Evolutionary conservation across 2,329 filamentous ascomycete species (phyloP).

Genomic region (Myriosclerotinia duriaeana): DNA sequence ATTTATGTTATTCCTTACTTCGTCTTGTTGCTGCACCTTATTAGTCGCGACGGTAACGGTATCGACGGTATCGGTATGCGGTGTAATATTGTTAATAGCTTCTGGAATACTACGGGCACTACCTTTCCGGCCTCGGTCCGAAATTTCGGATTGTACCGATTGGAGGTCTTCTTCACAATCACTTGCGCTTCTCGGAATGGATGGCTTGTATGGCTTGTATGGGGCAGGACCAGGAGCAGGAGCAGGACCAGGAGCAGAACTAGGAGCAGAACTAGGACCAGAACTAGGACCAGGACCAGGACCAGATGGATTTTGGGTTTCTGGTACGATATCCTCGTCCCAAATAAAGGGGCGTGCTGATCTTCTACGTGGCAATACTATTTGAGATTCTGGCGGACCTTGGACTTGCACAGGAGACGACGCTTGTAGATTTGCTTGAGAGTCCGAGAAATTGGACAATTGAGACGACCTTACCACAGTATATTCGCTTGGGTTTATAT

Average conservation of each 20-base stretch:
- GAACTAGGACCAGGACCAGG: conserved; percentile 14
- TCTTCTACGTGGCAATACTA: conserved; percentile 12
- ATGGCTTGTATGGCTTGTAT: conserved; percentile 21
- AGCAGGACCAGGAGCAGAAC: background rate
- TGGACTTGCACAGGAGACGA: conserved; percentile 18
- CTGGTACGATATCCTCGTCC: conserved; percentile 33
- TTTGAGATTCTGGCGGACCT: conserved; percentile 20
- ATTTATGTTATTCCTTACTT: background rate
- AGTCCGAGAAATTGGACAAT: conserved; percentile 9
- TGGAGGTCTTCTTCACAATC: conserved; percentile 6
- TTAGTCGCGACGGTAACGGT: conserved; percentile 1
- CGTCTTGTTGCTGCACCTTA: conserved; percentile 2
- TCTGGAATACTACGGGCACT: conserved; percentile 12
- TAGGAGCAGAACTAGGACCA: background rate
- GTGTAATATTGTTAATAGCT: conserved; percentile 6
- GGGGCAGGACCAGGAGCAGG: background rate
- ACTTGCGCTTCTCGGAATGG: conserved; percentile 16
- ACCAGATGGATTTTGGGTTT: conserved; percentile 31
- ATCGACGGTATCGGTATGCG: conserved; percentile 13
- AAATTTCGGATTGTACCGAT: conserved; percentile 14
- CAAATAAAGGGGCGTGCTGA: conserved; percentile 25
- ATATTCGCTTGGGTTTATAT: conserved; percentile 31
- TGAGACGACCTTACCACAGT: conserved; percentile 27
- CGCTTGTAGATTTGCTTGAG: conserved; percentile 5
- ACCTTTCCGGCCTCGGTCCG: conserved; percentile 21